Base-by-base conservation (phyloP, 2,329 filamentous ascomycete genomes). In the Ophiostoma pallidulum region DNA sequence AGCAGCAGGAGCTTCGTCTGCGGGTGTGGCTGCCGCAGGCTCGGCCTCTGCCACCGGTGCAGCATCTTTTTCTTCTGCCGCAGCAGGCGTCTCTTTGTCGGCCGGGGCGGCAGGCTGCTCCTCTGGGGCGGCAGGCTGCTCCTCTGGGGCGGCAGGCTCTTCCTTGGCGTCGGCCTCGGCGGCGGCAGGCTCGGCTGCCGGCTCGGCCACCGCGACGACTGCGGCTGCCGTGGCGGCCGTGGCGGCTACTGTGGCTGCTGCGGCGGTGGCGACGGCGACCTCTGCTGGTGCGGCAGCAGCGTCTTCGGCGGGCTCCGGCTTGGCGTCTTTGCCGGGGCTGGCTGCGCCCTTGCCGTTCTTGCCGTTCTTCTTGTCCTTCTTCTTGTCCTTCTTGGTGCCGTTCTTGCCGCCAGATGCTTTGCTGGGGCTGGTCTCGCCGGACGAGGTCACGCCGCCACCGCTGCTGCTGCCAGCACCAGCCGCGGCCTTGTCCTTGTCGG, bases 281-380 rank as follows among this genome's bases (percentile, higher is more conserved):
- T 29, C 26, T 8, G 38, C 36, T 12, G 39, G 26, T 6, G 29
- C 29, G 5, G 37, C 10, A 2, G 18, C 39, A 13, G 22, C 20
- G 2, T 20, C 39, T 7, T 14, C 40, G 31, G 35, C 43, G 8
- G 43, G 22, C 22, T 24, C 49, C 8, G 41, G 29, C 14, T 37
- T 28, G 19, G 42, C 33, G 12, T 28, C 24, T 28, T 28, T 28
- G 24, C 24, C 10, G 31, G 31, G 31, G 12, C 7, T n/a, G n/a
- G n/a, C n/a, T n/a, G n/a, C 39, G 22, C 41, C 50, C 41, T 53
- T 57, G 43, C 49, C 50, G 46, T 50, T 51, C 37, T 56, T 56
- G 29, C 50, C 47, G 33, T 53, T 51, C 35, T 58, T 57, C 53
- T 57, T 57, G 22, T 14, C 33, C 2, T 46, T 37, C 22, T 20